Base-by-base conservation (phyloP, 164 flowering plant species). In the Houttuynia cordata region DNA sequence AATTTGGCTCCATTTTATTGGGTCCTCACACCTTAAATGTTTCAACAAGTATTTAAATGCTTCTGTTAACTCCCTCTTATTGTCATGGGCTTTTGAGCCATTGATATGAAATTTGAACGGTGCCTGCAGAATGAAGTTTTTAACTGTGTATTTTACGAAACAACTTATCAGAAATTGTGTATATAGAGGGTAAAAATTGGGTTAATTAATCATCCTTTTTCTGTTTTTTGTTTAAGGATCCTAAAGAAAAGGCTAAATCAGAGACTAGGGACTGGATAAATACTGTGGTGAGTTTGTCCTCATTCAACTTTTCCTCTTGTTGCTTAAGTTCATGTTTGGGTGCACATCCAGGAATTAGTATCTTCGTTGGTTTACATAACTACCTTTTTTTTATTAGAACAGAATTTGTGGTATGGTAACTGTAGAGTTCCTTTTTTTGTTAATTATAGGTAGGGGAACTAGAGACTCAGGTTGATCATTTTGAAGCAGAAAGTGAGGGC, bases 191-290 rank as follows among this genome's bases (percentile, higher is more conserved):
- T 12, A 8, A 45, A 45, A 17, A 3, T 45, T 12, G 12, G 8
- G 13, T 3, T 3, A 17, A 45, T 10, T 12, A 12, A 45, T 41
- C 17, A 45, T 45, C 12, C 12, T 17, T 8, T 45, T 12, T 45
- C 12, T 17, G 0, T 45, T 45, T 45, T 45, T 10, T 45, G 49
- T 45, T 56, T 53, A 62, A 94, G 99, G 99, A 94, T 66, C 99
- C 99, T 24, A 94, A 78, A 73, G 99, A 94, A 70, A 94, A 91
- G 72, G 99, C 99, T 24, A 94, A 94, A 73, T 72, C 96, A 63
- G 97, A 94, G 80, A 91, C 99, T 51, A 82, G 99, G 76, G 99
- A 94, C 72, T 91, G 99, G 99, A 68, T 94, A 73, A 94, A 94
- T 76, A 88, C 79, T 79, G 88, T 84, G 97, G 99, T 94, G 81